Percentiles rank a stretch among this genome's conserved stretches.
These are phyloP conservation scores for Tetraselmis striata DNA, from an alignment of 139 green algal genomes.

Conservation along the genomic window DNA sequence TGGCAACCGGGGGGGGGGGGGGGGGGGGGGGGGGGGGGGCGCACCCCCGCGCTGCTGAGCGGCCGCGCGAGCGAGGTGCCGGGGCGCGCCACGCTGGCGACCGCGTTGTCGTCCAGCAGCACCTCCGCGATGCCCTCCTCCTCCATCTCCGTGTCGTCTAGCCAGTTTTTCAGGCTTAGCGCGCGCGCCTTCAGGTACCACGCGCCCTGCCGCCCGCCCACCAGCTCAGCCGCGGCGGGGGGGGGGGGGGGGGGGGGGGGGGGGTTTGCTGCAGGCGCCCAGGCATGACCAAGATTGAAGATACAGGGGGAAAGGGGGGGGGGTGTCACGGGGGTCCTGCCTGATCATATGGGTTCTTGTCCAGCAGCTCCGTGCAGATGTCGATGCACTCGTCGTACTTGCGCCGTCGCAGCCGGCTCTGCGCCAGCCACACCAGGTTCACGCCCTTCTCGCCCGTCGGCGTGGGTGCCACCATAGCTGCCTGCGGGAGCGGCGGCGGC, in stretches of 20 bases:
- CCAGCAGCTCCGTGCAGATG: conserved; percentile 53
- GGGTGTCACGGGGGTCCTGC: conserved; percentile 13
- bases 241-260: too few species aligned
- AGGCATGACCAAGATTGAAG: neutral
- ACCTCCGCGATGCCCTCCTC: conserved; percentile 67
- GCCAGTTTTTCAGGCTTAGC: conserved; percentile 67
- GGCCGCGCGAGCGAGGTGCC: conserved; percentile 58
- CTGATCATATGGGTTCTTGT: conserved; percentile 65
- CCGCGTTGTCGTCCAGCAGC: conserved; percentile 64
- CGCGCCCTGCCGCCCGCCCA: conserved; percentile 45
- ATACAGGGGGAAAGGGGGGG: neutral
- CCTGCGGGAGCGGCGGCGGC: too few species aligned
- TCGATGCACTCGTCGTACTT: conserved; percentile 61
- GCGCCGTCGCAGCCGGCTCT: conserved; percentile 39
- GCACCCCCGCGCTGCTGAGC: conserved; percentile 22
- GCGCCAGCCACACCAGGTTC: conserved; percentile 58
- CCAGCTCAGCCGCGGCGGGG: too few species aligned
- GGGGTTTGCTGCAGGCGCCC: neutral
- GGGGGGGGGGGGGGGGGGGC: neutral
- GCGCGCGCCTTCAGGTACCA: conserved; percentile 74
- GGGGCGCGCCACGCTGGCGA: conserved; percentile 46
- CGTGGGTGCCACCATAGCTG: neutral
- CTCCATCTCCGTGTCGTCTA: conserved; percentile 76
- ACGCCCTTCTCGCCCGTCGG: conserved; percentile 11
- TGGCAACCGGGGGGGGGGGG: neutral